phyloP scores from a whole-genome alignment of 106 monocot genomes.

The Triglochin maritima region DNA sequence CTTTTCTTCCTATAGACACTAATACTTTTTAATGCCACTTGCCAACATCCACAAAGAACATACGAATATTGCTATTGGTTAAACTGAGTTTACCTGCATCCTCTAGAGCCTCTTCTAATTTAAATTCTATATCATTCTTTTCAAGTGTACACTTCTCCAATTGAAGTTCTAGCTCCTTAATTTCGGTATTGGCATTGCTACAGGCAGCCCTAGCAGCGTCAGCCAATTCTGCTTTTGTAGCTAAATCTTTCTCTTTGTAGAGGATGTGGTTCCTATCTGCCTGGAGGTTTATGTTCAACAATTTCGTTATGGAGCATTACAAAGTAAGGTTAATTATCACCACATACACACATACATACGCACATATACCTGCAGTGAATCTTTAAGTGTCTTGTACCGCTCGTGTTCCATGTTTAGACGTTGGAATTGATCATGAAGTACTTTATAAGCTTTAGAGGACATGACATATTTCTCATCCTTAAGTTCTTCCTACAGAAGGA shows the following conservation, averaged over 20 bases:
- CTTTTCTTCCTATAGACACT: conserved; percentile 53
- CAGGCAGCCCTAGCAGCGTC: conserved; percentile 40
- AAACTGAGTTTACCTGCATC: conserved; percentile 57
- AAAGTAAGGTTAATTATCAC: too few relatives aligned
- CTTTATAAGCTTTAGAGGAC: conserved; percentile 51
- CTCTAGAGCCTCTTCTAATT: conserved; percentile 72
- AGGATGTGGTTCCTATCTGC: conserved; percentile 50
- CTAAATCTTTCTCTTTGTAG: conserved; percentile 60
- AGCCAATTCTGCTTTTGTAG: conserved; percentile 51
- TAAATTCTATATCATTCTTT: conserved; percentile 70
- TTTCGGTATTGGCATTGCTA: conserved; percentile 40
- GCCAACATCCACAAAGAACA: too few relatives aligned
- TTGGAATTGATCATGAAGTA: conserved; percentile 57
- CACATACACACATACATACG: background rate
- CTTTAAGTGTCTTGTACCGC: conserved; percentile 50
- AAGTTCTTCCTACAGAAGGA: conserved; percentile 43
- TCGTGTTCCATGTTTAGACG: conserved; percentile 62
- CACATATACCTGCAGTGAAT: conserved; percentile 58
- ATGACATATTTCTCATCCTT: conserved; percentile 75
- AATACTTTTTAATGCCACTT: background rate
- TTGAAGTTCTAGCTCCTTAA: conserved; percentile 59
- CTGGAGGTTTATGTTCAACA: conserved; percentile 20
- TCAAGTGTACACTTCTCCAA: conserved; percentile 57
- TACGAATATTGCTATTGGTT: too few relatives aligned
- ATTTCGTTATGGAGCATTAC: too few relatives aligned